These are phyloP conservation scores for Cryptococcus sp. DNA, from an alignment of 1,284 basidiomycete genomes.

Conservation along the genomic window DNA sequence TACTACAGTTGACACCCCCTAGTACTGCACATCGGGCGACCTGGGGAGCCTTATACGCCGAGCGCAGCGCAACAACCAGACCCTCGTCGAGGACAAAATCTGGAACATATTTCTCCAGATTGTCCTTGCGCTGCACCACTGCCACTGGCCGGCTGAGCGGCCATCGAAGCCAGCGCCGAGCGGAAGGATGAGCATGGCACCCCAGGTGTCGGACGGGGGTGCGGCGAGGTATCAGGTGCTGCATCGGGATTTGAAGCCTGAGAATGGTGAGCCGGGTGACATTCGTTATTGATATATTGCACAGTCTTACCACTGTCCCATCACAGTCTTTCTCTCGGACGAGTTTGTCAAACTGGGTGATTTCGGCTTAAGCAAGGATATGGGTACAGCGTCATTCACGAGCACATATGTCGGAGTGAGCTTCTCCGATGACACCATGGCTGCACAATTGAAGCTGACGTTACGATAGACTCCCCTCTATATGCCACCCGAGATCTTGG, in stretches of 20 bases:
- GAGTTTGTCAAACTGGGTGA: constrained; percentile 85
- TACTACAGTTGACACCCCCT: constrained; percentile 13
- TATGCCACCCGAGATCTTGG: constrained; percentile 97
- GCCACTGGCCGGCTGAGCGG: constrained; percentile 60
- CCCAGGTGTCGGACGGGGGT: constrained; percentile 11
- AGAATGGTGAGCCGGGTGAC: constrained; percentile 65
- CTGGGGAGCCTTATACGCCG: constrained; percentile 75
- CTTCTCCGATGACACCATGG: background rate
- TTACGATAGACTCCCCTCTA: constrained; percentile 83
- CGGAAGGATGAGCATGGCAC: constrained; percentile 11
- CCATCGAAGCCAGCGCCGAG: constrained; percentile 7
- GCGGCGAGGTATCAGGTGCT: constrained; percentile 64
- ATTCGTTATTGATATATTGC: background rate
- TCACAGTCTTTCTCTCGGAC: constrained; percentile 43
- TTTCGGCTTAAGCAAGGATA: constrained; percentile 91
- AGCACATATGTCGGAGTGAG: constrained; percentile 93
- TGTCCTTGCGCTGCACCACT: constrained; percentile 82
- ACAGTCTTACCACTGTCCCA: background rate
- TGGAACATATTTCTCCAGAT: constrained; percentile 96
- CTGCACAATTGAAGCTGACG: background rate
- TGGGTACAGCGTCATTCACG: constrained; percentile 80
- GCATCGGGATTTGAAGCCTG: constrained; percentile 93
- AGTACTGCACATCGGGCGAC: constrained; percentile 91
- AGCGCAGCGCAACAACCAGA: constrained; percentile 53
- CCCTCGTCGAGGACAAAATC: constrained; percentile 83